A percentile compares a stretch with the other conserved stretches of the same genome.
Conservation (phyloP, 169 alveolate species). For the Cryptosporidium viatorum region DNA sequence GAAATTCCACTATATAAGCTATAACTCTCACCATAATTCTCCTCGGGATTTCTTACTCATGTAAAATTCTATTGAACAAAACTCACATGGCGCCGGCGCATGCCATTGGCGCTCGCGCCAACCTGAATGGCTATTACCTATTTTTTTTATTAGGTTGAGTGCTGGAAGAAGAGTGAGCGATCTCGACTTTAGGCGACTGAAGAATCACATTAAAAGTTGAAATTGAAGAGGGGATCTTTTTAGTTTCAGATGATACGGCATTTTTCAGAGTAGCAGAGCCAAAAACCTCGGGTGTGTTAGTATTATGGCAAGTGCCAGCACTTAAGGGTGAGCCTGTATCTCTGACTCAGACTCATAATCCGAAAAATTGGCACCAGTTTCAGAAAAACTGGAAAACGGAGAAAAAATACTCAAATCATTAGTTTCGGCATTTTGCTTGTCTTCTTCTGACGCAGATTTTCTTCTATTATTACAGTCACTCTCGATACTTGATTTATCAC, state of each 20-base stretch:
- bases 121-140: too few relatives aligned
- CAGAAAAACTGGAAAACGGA: not conserved
- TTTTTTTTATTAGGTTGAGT: not conserved
- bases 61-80: not conserved
- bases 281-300: not conserved
- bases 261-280: not conserved
- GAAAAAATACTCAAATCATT: not conserved
- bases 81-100: not conserved
- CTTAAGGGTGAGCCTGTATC: not conserved
- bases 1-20: too few relatives aligned
- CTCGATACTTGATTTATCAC: not conserved
- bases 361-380: too few relatives aligned
- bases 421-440: not conserved
- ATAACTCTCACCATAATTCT: not conserved
- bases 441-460: not conserved
- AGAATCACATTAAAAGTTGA: not conserved
- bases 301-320: not conserved
- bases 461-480: not conserved
- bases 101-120: not conserved
- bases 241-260: not conserved
- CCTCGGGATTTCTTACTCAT: not conserved
- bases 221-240: not conserved
- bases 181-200: too few relatives aligned
- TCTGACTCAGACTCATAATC: not conserved
- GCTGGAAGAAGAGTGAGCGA: not conserved